Evolutionary conservation across 2,329 filamentous ascomycete genomes (phyloP).

Genomic region (Chrysoporthe cubensis): DNA sequence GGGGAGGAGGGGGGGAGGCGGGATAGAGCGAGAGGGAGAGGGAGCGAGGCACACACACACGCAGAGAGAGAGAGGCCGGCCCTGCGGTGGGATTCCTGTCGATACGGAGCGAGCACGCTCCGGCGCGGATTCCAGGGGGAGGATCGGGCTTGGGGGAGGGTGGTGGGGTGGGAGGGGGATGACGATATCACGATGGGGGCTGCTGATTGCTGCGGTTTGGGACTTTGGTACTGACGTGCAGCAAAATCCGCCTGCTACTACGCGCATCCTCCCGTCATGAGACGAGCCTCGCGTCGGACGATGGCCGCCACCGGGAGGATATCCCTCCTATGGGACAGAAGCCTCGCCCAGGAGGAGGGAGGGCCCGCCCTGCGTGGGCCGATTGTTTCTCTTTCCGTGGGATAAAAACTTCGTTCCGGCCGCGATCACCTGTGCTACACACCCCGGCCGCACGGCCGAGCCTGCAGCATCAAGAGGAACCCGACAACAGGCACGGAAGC

Average conservation of each 20-base stretch:
- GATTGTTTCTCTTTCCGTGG: neutral
- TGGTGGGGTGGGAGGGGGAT: neutral
- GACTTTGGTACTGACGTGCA: conserved; percentile 1
- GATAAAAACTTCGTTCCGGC: neutral
- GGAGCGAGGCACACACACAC: neutral
- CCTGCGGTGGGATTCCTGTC: neutral
- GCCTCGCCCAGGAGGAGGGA: too few species aligned
- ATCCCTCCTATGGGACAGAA: too few species aligned
- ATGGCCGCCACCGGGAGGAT: too few species aligned
- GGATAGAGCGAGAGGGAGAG: neutral
- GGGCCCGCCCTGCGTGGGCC: too few species aligned
- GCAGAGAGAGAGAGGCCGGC: neutral
- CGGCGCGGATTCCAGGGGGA: conserved; percentile 7
- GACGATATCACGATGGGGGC: neutral
- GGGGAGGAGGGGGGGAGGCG: neutral
- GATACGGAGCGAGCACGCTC: neutral
- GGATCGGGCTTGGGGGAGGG: neutral
- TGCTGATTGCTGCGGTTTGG: neutral
- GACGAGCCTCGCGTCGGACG: too few species aligned
- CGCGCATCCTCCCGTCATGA: too few species aligned
- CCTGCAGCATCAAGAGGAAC: neutral
- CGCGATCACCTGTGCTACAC: neutral
- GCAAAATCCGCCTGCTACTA: neutral
- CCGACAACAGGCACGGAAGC: too few species aligned
- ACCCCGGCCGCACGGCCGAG: neutral